Conservation (phyloP, 208 protist genomes). For the Acanthamoeba triangularis region DNA sequence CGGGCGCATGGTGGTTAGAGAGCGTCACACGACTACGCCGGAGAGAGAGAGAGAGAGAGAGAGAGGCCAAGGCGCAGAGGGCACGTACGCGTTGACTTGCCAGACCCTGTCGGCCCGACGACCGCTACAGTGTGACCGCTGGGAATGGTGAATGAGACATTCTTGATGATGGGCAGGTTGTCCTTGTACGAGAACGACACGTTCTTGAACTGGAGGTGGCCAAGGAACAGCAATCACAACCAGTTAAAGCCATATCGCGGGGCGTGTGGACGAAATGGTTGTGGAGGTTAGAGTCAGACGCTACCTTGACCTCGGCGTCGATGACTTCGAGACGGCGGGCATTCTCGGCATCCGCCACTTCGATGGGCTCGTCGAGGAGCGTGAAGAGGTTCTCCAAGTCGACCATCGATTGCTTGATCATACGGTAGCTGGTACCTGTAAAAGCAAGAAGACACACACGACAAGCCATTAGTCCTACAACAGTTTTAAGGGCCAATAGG, state of each 20-base stretch:
- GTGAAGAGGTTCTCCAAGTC: constrained; percentile 91
- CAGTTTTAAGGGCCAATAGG: background rate
- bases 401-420: constrained; percentile 89
- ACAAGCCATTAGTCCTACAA: background rate
- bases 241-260: background rate
- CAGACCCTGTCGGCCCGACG: constrained; percentile 50
- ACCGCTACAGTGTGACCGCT: constrained; percentile 57
- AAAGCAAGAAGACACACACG: background rate
- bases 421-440: constrained; percentile 89
- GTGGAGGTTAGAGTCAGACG: background rate
- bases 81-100: constrained; percentile 63
- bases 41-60: background rate
- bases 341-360: constrained; percentile 49
- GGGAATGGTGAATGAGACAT: constrained; percentile 68
- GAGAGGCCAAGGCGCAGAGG: background rate
- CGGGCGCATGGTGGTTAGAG: background rate
- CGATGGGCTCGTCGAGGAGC: constrained; percentile 46
- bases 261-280: background rate
- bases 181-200: constrained; percentile 88
- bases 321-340: constrained; percentile 1
- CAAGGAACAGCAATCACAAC: background rate
- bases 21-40: too few relatives aligned
- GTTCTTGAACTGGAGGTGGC: constrained; percentile 86
- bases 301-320: constrained; percentile 17
- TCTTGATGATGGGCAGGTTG: constrained; percentile 41